Conservation (phyloP, 495 filamentous ascomycete genomes). For the Penicillium turbatum region DNA sequence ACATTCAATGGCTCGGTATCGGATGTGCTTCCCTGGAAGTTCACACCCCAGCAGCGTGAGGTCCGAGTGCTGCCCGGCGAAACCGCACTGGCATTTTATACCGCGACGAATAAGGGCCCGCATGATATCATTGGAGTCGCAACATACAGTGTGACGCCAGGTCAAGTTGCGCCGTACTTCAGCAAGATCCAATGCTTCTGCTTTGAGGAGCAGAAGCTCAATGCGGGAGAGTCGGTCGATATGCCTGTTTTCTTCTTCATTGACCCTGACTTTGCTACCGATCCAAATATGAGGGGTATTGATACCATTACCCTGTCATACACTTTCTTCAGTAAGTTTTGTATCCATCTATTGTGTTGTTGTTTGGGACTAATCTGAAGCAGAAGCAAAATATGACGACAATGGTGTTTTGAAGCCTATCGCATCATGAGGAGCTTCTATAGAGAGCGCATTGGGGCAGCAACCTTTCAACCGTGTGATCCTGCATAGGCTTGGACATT, state of each 20-base stretch:
- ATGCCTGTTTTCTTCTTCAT: conserved; percentile 99
- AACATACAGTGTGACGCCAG: conserved; percentile 95
- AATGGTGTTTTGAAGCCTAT: conserved; percentile 61
- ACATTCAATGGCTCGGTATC: conserved; percentile 95
- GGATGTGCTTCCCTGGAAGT: conserved; percentile 95
- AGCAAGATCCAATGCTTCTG: conserved; percentile 99
- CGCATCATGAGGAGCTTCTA: conserved; percentile 15
- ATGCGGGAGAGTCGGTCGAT: conserved; percentile 94
- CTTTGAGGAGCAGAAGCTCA: conserved; percentile 93
- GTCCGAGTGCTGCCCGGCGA: conserved; percentile 93
- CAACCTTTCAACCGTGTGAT: neutral
- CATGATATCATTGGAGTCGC: conserved; percentile 96
- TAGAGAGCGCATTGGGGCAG: neutral
- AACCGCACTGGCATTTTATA: conserved; percentile 97
- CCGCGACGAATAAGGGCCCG: conserved; percentile 82
- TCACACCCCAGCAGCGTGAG: conserved; percentile 93
- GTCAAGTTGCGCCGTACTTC: conserved; percentile 95
- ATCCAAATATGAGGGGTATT: conserved; percentile 87
- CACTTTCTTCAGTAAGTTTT: conserved; percentile 91
- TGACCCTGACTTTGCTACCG: conserved; percentile 89
- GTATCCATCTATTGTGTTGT: neutral
- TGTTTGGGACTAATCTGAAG: conserved; percentile 23
- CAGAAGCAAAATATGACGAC: conserved; percentile 83
- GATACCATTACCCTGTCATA: conserved; percentile 94
- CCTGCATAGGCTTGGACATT: neutral